These are phyloP conservation scores for Jacaranda copaia DNA, from an alignment of 257 asterid genomes.

Conservation along the genomic window DNA sequence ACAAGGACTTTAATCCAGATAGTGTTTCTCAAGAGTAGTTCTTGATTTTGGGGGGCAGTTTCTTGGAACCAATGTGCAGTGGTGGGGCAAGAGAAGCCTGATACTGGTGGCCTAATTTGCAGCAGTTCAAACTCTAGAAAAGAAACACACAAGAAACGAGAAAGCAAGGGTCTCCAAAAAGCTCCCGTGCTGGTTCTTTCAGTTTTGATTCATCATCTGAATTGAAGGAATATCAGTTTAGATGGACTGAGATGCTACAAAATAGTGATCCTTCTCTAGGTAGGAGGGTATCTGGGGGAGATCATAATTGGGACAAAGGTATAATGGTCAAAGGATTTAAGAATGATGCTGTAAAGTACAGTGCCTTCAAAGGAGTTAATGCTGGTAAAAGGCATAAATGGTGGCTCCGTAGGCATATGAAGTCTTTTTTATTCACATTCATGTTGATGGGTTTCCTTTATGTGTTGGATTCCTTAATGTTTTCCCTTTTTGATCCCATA, in stretches of 20 bases:
- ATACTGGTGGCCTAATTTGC: too few relatives aligned
- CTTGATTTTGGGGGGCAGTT: not conserved
- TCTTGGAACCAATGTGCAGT: not conserved
- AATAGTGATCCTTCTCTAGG: slow-evolving; percentile 58
- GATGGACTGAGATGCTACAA: slow-evolving; percentile 45
- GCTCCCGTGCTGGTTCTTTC: slow-evolving; percentile 44
- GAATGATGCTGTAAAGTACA: slow-evolving; percentile 49
- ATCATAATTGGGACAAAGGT: slow-evolving; percentile 54
- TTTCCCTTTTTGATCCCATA: slow-evolving; percentile 56
- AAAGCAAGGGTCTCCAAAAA: slow-evolving; percentile 52
- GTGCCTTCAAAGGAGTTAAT: slow-evolving; percentile 54
- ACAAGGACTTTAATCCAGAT: not conserved
- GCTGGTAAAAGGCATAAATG: slow-evolving; percentile 54
- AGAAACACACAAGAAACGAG: slow-evolving; percentile 47
- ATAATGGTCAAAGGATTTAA: slow-evolving; percentile 50
- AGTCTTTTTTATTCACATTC: slow-evolving; percentile 57
- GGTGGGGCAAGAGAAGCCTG: too few relatives aligned
- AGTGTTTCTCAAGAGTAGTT: slow-evolving; percentile 16
- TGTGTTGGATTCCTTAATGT: slow-evolving; percentile 67
- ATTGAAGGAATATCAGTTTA: slow-evolving; percentile 48
- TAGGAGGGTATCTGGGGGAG: slow-evolving; percentile 58
- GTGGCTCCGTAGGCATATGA: slow-evolving; percentile 64
- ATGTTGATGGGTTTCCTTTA: slow-evolving; percentile 58
- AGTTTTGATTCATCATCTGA: slow-evolving; percentile 45
- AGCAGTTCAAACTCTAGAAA: not conserved